Base-by-base conservation (phyloP, 192 early-diverging fungal species). In the Coemansia sp. region DNA sequence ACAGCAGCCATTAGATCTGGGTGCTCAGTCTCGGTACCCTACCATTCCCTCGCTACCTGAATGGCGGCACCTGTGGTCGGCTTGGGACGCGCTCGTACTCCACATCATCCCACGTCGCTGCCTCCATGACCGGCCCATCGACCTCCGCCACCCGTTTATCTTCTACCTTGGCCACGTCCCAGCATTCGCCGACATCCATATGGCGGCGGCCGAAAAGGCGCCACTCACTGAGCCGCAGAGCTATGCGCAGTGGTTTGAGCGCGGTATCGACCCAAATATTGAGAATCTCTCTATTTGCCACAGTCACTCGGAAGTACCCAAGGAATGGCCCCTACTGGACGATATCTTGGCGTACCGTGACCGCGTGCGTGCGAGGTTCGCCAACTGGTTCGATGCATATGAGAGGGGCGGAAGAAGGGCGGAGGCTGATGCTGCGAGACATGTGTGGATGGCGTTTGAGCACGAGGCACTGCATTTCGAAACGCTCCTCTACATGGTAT, bases 391-490 rank as follows among this genome's bases (percentile, higher is more conserved):
- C 8, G 45, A 32, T 2, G 49, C 27, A 44, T 68, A 74, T 56
- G 64, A 68, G 53, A 60, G 30, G 47, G 22, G 49, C 15, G 40
- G 59, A 1, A 43, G 40, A 12, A 34, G 65, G 13, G 66, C 50
- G 11, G 56, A 34, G 5, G 6, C 34, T 7, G 34, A 65, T 16
- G 66, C 61, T 27, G 87, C 82, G 5, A 83, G 93, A 20, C 86
- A 87, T 15, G 30, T 95, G 22, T 93, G 87, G 86, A 95, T 97
- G 94, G 82, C 84, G 12, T 95, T 91, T 82, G 95, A 98, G 73
- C 95, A 98, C 71, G 92, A 98, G 65, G 94, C 89, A 1, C 90
- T 96, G 94, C 95, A 98, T 64, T 73, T 95, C 8, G 95, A 98
- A 73, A 98, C 95, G 0, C 40, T 97, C 18, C 74, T 97, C 2